A percentile compares a stretch with the other conserved stretches of the same genome.
These are phyloP conservation scores for Diospyros kaki DNA, from an alignment of 148 eudicot genomes.

Conservation along the genomic window DNA sequence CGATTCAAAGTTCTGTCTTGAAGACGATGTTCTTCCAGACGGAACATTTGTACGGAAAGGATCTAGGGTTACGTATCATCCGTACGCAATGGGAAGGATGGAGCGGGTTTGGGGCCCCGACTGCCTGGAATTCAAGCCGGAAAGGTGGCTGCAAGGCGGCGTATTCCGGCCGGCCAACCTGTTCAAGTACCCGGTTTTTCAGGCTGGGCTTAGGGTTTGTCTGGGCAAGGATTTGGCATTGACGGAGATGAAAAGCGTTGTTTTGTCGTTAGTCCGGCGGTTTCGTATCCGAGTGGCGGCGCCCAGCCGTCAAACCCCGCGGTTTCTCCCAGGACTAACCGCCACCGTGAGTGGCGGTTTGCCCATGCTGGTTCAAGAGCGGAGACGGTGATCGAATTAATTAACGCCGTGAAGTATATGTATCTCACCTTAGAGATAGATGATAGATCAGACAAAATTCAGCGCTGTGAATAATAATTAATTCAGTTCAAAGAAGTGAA, in stretches of 20 bases:
- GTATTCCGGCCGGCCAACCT: constrained; percentile 13
- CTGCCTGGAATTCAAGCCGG: constrained; percentile 21
- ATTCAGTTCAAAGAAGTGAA: too few species aligned
- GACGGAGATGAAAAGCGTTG: constrained; percentile 29
- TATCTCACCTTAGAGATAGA: too few species aligned
- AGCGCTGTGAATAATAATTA: too few species aligned
- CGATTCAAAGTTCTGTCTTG: constrained; percentile 23
- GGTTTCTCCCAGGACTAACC: constrained; percentile 57
- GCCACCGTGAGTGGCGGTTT: constrained; percentile 65
- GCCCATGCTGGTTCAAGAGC: constrained; percentile 32
- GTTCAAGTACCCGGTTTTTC: constrained; percentile 28
- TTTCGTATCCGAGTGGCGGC: constrained; percentile 33
- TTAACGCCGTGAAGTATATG: too few species aligned
- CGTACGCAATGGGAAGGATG: constrained; percentile 28
- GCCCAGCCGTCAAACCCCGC: constrained; percentile 18
- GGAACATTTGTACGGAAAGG: constrained; percentile 11
- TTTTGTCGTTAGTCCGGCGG: constrained; percentile 25
- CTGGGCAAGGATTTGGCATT: constrained; percentile 25
- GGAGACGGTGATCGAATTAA: not conserved
- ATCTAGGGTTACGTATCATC: constrained; percentile 22
- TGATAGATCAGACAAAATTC: too few species aligned
- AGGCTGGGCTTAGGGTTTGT: constrained; percentile 28
- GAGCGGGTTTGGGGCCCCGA: constrained; percentile 21
- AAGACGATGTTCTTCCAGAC: constrained; percentile 19
- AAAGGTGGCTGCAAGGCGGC: constrained; percentile 17